phyloP scores from a whole-genome alignment of 768 basidiomycete genomes.

The Amanita inopinata region DNA sequence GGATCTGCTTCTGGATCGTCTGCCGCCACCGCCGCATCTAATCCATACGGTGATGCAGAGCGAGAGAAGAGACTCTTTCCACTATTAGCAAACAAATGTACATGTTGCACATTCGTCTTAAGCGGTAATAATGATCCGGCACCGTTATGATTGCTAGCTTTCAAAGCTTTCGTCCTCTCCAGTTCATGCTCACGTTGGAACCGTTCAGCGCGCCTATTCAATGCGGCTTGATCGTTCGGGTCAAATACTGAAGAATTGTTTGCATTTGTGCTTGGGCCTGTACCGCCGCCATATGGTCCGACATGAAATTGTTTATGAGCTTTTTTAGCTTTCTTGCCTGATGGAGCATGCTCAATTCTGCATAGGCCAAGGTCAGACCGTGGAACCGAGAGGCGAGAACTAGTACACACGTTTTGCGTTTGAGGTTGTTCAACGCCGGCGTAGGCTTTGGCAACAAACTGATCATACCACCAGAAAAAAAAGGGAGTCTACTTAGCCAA shows the following conservation, averaged over 20 bases:
- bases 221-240: conserved; percentile 55
- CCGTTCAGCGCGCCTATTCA: conserved; percentile 73
- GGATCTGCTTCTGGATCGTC: conserved; percentile 71
- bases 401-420: conserved; percentile 58
- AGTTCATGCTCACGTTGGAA: conserved; percentile 88
- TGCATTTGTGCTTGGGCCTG: conserved; percentile 14
- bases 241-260: conserved; percentile 38
- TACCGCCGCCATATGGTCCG: not conserved
- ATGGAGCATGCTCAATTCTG: conserved; percentile 29
- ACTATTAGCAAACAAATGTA: conserved; percentile 44
- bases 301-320: conserved; percentile 31
- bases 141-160: conserved; percentile 19
- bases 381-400: too few species aligned
- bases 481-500: too few species aligned
- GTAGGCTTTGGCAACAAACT: conserved; percentile 56
- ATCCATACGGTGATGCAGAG: conserved; percentile 34
- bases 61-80: conserved; percentile 27
- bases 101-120: conserved; percentile 38
- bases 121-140: conserved; percentile 29
- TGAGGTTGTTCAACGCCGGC: conserved; percentile 40
- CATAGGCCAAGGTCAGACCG: conserved; percentile 1
- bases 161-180: conserved; percentile 48
- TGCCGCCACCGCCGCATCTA: conserved; percentile 16
- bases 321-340: conserved; percentile 56
- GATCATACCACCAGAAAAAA: too few species aligned